These are phyloP conservation scores for Coemansia sp. DNA, from an alignment of 192 early-diverging fungal genomes.

Conservation along the genomic window DNA sequence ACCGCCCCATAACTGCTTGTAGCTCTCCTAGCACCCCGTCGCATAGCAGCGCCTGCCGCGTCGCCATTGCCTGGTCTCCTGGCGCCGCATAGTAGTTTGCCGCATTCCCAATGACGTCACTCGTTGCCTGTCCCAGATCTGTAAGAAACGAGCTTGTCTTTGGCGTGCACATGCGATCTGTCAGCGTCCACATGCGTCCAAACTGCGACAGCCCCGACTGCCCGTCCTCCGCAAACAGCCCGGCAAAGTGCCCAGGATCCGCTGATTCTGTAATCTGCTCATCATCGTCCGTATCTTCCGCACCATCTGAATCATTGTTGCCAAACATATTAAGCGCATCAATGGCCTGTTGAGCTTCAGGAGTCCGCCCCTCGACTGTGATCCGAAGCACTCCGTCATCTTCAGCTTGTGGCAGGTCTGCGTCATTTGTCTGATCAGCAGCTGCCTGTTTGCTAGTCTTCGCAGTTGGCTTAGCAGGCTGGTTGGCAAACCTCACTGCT, in stretches of 20 bases:
- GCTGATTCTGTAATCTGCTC: neutral
- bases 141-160: conserved; percentile 21
- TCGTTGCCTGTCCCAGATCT: conserved; percentile 12
- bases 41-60: conserved; percentile 25
- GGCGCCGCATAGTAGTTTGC: conserved; percentile 28
- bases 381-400: conserved; percentile 2
- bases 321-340: neutral
- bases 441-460: neutral
- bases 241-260: conserved; percentile 24
- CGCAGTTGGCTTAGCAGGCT: neutral
- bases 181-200: conserved; percentile 45
- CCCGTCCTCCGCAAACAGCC: conserved; percentile 16
- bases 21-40: conserved; percentile 20
- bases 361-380: conserved; percentile 1
- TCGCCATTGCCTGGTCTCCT: conserved; percentile 39
- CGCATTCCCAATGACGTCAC: neutral
- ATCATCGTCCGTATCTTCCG: neutral
- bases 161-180: conserved; percentile 35
- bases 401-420: neutral
- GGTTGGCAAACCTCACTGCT: conserved; percentile 4
- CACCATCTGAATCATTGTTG: neutral
- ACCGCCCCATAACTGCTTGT: conserved; percentile 12
- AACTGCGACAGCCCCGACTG: conserved; percentile 34
- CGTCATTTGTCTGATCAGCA: neutral
- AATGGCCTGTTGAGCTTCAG: neutral